Conservation (phyloP, 495 filamentous ascomycete species). For the Cenococcum geophilum region DNA sequence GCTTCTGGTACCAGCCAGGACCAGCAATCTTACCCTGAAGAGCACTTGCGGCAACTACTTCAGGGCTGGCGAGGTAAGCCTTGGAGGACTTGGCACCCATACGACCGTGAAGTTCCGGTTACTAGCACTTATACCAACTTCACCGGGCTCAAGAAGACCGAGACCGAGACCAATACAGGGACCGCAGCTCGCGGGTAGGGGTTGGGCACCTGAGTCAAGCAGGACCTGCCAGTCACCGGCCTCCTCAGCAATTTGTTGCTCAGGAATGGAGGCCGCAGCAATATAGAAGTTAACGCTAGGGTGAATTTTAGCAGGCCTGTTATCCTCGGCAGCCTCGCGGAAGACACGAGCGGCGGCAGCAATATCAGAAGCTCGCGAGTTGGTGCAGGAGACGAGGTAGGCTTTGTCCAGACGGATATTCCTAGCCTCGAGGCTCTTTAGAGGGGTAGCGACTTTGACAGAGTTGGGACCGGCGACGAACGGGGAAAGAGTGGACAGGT, state of each 20-base stretch:
- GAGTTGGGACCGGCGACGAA: constrained; percentile 89
- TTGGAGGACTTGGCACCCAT: constrained; percentile 80
- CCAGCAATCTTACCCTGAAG: constrained; percentile 70
- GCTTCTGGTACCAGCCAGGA: constrained; percentile 73
- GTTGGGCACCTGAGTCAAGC: constrained; percentile 69
- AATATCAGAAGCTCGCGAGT: constrained; percentile 76
- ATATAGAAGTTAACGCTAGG: constrained; percentile 84
- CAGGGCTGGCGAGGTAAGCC: constrained; percentile 84
- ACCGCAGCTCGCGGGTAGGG: constrained; percentile 74
- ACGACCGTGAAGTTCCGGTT: constrained; percentile 94
- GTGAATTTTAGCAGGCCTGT: too few species aligned
- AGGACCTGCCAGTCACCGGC: constrained; percentile 84
- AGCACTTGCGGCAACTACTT: constrained; percentile 90
- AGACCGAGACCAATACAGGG: constrained; percentile 87
- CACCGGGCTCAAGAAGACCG: constrained; percentile 74
- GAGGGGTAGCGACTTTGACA: constrained; percentile 83
- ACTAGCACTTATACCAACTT: constrained; percentile 78
- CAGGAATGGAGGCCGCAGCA: constrained; percentile 74
- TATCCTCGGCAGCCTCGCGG: constrained; percentile 65
- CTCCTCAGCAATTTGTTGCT: constrained; percentile 74
- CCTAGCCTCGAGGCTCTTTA: constrained; percentile 59
- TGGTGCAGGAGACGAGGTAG: constrained; percentile 90
- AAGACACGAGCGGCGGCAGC: constrained; percentile 82
- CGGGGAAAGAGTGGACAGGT: constrained; percentile 78
- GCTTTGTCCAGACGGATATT: constrained; percentile 78